Conservation (phyloP, 768 basidiomycete species). For the Leccinum imitatum region DNA sequence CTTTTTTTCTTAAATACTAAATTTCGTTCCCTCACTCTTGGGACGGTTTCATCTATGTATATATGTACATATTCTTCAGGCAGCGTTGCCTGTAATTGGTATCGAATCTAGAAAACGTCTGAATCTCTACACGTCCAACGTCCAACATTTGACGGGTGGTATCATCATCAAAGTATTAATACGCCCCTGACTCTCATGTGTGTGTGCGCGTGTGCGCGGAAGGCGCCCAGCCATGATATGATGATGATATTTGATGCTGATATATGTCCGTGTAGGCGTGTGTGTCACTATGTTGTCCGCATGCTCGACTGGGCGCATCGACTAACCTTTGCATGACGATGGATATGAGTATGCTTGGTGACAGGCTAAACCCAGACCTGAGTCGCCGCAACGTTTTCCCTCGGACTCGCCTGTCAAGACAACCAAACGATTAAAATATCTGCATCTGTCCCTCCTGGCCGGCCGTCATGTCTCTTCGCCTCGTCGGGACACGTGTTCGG, state of each 20-base stretch:
- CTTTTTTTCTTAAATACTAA: not conserved
- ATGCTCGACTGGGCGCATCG: not conserved
- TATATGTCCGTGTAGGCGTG: not conserved
- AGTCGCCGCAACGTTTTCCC: not conserved
- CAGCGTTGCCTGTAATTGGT: no score
- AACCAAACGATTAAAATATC: not conserved
- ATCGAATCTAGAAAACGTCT: no score
- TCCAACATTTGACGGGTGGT: not conserved
- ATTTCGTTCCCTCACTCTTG: not conserved
- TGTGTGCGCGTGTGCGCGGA: not conserved
- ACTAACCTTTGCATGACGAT: conserved; percentile 10
- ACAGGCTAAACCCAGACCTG: not conserved
- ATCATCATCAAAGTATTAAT: not conserved
- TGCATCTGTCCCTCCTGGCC: not conserved
- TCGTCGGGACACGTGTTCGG: conserved; percentile 16
- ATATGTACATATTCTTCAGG: not conserved
- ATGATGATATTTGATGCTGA: no score
- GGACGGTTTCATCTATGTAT: not conserved
- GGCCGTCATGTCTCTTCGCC: not conserved
- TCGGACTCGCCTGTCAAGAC: not conserved
- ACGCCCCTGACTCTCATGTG: not conserved
- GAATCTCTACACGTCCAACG: not conserved
- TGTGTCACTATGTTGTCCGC: not conserved
- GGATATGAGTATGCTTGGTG: not conserved
- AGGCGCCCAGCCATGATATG: not conserved